Evolutionary conservation across 345 rosid genomes (phyloP).

Genomic region (Cardamine resedifolia): DNA sequence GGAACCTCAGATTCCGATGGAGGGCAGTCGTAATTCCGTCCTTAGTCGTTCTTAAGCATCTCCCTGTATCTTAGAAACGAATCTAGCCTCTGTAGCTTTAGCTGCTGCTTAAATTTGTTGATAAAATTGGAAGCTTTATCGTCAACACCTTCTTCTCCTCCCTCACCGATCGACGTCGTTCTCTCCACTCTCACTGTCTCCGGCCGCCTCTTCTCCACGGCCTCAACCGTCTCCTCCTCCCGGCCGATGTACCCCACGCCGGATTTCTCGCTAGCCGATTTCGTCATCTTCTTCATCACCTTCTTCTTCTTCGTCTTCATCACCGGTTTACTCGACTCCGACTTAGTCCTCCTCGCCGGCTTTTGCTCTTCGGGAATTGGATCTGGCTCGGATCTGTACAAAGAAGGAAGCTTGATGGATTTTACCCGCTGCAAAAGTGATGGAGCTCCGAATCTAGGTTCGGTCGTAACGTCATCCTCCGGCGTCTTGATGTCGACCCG

Average conservation of each 20-base stretch:
- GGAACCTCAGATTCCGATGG: not conserved
- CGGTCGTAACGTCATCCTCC: not conserved
- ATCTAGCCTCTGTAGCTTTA: conserved; percentile 40
- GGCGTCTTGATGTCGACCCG: conserved; percentile 12
- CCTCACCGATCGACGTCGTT: conserved; percentile 32
- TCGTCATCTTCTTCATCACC: conserved; percentile 53
- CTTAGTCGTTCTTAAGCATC: conserved; percentile 35
- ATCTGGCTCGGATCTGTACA: conserved; percentile 41
- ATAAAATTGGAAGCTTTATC: conserved; percentile 41
- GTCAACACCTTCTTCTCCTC: conserved; percentile 38
- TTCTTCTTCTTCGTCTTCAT: conserved; percentile 41
- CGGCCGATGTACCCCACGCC: not conserved
- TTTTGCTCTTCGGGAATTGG: conserved; percentile 19
- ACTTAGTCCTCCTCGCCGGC: conserved; percentile 47
- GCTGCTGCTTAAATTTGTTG: conserved; percentile 42
- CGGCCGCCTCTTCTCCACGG: conserved; percentile 39
- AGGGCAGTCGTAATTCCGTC: not conserved
- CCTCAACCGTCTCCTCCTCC: conserved; percentile 32
- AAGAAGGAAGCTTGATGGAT: conserved; percentile 51
- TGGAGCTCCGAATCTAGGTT: conserved; percentile 29
- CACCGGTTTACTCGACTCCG: conserved; percentile 42
- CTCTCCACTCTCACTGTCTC: conserved; percentile 37
- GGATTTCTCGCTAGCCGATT: conserved; percentile 60
- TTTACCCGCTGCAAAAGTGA: conserved; percentile 64
- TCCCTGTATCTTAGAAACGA: conserved; percentile 40